Percentiles rank a stretch among this genome's conserved stretches.
Conservation (phyloP, 352 stramenopile species). For the Pythium rhizo-oryzae region DNA sequence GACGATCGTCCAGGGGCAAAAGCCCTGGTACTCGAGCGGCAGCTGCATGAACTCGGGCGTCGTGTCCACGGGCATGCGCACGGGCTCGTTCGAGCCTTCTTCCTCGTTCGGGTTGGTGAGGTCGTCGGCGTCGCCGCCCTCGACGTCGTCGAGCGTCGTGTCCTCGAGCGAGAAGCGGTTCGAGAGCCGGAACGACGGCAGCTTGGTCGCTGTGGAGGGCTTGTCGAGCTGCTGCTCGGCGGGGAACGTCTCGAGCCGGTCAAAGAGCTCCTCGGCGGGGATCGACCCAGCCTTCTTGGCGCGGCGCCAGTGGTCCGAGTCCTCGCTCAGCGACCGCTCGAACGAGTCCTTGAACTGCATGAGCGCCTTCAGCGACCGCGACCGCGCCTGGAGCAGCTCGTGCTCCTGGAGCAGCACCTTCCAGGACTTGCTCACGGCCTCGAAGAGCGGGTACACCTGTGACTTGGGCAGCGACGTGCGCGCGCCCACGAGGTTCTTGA, state of each 20-base stretch:
- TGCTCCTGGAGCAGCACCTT: conserved; percentile 75
- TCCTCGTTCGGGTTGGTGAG: conserved; percentile 36
- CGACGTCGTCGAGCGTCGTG: conserved; percentile 33
- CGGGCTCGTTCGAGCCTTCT: conserved; percentile 49
- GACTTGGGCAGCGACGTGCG: conserved; percentile 92
- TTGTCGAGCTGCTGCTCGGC: conserved; percentile 38
- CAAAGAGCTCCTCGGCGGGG: conserved; percentile 69
- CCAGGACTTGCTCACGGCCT: conserved; percentile 87
- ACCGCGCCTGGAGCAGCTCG: conserved; percentile 70
- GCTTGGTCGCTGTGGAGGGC: neutral
- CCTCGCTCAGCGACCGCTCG: conserved; percentile 48
- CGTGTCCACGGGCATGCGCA: conserved; percentile 90
- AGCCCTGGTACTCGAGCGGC: conserved; percentile 93
- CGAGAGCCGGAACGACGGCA: conserved; percentile 33
- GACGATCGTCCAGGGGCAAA: conserved; percentile 93
- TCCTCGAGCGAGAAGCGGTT: conserved; percentile 42
- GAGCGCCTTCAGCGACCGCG: conserved; percentile 62
- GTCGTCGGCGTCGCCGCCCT: conserved; percentile 14
- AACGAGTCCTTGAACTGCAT: conserved; percentile 83
- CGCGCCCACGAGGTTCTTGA: conserved; percentile 85
- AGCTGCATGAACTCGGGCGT: conserved; percentile 95
- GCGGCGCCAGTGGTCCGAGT: conserved; percentile 58
- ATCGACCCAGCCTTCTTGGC: conserved; percentile 60
- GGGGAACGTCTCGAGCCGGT: conserved; percentile 63
- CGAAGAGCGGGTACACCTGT: conserved; percentile 94